These are phyloP conservation scores for Alternaria postmessia DNA, from an alignment of 2,329 filamentous ascomycete species.

Conservation along the genomic window DNA sequence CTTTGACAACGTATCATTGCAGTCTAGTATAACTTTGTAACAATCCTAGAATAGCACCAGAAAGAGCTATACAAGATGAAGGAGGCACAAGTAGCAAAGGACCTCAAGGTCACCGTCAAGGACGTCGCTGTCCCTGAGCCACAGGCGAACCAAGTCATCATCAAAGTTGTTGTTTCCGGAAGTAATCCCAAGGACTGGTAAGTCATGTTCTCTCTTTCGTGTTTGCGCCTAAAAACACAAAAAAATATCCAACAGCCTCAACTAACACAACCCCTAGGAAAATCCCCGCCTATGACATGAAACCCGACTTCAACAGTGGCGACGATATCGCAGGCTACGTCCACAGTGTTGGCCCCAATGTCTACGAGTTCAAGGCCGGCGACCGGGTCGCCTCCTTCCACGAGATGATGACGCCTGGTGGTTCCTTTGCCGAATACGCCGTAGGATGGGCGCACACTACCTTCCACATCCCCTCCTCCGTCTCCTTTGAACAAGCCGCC, in stretches of 20 bases:
- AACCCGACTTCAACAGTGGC: conserved; percentile 55
- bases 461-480: conserved; percentile 61
- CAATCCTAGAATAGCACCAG: not conserved
- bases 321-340: conserved; percentile 66
- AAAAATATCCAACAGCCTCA: too few species aligned
- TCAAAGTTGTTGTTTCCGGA: conserved; percentile 51
- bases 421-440: conserved; percentile 69
- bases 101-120: conserved; percentile 48
- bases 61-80: conserved; percentile 48
- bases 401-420: conserved; percentile 60
- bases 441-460: conserved; percentile 64
- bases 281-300: conserved; percentile 23
- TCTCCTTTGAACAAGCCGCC: conserved; percentile 61
- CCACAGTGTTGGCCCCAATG: conserved; percentile 62
- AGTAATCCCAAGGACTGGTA: conserved; percentile 61
- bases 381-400: conserved; percentile 67
- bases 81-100: conserved; percentile 50
- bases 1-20: not conserved
- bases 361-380: conserved; percentile 65
- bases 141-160: conserved; percentile 46
- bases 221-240: too few species aligned
- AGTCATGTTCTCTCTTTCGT: conserved; percentile 13
- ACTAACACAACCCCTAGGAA: conserved; percentile 29
- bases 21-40: not conserved
- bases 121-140: conserved; percentile 46